phyloP scores from a whole-genome alignment of 208 protist genomes.

The Leishmania martiniquensis region DNA sequence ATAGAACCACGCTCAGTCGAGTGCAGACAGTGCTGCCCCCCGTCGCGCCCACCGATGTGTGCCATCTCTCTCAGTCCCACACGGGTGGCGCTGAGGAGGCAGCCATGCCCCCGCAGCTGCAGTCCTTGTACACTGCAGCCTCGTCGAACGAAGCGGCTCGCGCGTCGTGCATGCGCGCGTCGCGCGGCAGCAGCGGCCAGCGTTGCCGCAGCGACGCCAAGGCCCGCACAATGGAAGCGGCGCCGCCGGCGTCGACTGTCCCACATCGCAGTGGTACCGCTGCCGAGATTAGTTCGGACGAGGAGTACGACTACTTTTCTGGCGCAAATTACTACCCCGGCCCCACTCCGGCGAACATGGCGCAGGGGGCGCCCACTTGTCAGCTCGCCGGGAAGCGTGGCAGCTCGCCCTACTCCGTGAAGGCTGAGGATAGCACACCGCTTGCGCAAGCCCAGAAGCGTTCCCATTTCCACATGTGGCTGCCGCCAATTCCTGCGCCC shows the following conservation, averaged over 20 bases:
- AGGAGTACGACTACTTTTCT: slow-evolving; percentile 28
- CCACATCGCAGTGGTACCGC: not conserved
- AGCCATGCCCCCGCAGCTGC: slow-evolving; percentile 13
- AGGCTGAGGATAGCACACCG: not conserved
- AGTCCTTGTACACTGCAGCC: slow-evolving; percentile 8
- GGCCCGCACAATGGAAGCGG: not conserved
- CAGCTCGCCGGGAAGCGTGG: not conserved
- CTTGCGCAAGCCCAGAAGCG: not conserved
- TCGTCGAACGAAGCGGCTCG: not conserved
- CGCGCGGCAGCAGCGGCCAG: not conserved
- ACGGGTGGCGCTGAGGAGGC: not conserved
- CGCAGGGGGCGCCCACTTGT: not conserved
- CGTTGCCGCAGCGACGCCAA: slow-evolving; percentile 1
- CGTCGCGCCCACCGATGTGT: not conserved
- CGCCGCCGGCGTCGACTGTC: not conserved
- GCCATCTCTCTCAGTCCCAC: slow-evolving; percentile 16
- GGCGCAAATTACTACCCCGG: slow-evolving; percentile 23
- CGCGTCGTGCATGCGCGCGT: slow-evolving; percentile 1
- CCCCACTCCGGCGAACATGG: slow-evolving; percentile 6
- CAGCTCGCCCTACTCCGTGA: not conserved
- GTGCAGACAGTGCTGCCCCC: slow-evolving; percentile 6
- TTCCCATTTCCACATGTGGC: not conserved
- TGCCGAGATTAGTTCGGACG: not conserved
- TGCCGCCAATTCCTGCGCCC: not conserved
- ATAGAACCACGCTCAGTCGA: not conserved